Base-by-base conservation (phyloP, 495 filamentous ascomycete genomes). In the Penicillium roqueforti region DNA sequence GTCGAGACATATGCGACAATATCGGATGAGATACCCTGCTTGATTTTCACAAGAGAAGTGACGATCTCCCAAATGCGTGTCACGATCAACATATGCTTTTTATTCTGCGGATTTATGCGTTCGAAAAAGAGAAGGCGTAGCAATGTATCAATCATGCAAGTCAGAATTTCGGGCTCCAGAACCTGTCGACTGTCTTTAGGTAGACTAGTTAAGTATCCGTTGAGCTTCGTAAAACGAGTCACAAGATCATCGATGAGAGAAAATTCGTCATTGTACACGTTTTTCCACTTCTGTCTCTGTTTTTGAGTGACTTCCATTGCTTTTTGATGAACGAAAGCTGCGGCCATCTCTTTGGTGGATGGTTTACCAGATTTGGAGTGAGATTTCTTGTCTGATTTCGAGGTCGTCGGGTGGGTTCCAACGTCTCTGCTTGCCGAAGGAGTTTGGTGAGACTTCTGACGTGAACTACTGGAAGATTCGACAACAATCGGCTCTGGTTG, bases 121-220 rank as follows among this genome's bases (percentile, higher is more conserved):
- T 61, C 55, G 51, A 4, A 14, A 25, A 20, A 36, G 3, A 53
- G 7, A 4, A 70, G 55, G 11, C 51, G 54, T 13, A 75, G 51
- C 29, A 82, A 58, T 9, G 69, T 68, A 48, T 73, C 68, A 22
- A 80, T 64, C 41, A 77, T 56, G 53, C 76, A 83, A 2, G 78
- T 51, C 6, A 75, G 50, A 0, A 80, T 60, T 48, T 84, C 80
- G 0, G 73, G 41, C 10, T 66, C 58, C 6, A 68, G 4, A 10
- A 41, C 14, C 5, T 22, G 11, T 20, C 54, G 47, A 39, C 39
- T 51, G 6, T 56, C 53, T 23, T 56, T 59, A 5, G 53, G 25
- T 4, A 68, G 9, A 62, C 65, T 44, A 76, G 49, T 11, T 58
- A 57, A n/a, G 19, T 47, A 47, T 8, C 14, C 29, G 6, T 34